A percentile compares a stretch with the other conserved stretches of the same genome.
These are phyloP conservation scores for Stagonosporopsis vannaccii DNA, from an alignment of 2,329 filamentous ascomycete genomes.

Conservation along the genomic window DNA sequence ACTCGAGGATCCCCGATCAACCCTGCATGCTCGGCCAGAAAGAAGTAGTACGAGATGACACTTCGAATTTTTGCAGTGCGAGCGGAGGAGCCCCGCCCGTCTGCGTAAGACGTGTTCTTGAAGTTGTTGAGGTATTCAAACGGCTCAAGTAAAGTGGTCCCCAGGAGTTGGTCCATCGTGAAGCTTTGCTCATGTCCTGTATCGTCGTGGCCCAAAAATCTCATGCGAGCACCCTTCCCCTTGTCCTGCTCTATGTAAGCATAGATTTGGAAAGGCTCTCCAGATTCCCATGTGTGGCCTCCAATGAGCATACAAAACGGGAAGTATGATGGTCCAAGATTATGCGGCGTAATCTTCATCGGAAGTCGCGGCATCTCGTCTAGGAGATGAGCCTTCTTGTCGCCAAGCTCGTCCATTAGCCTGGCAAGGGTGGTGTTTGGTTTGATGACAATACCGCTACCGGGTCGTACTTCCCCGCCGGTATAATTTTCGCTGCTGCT, in stretches of 20 bases:
- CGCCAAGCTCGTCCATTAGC: constrained; percentile 1
- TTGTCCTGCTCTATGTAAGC: constrained; percentile 5
- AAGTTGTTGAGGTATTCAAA: constrained; percentile 8
- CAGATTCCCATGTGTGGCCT: not conserved
- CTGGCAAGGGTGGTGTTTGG: constrained; percentile 5
- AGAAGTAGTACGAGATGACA: constrained; percentile 21
- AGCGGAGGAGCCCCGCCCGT: not conserved
- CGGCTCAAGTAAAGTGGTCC: not conserved
- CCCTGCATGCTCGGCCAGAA: constrained; percentile 21
- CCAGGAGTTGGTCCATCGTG: not conserved
- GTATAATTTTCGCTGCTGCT: not conserved
- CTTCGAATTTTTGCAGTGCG: constrained; percentile 14
- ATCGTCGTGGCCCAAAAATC: not conserved
- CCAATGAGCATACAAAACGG: constrained; percentile 8
- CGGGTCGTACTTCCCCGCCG: not conserved
- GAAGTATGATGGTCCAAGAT: constrained; percentile 1
- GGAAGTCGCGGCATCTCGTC: not conserved
- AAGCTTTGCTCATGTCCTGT: not conserved
- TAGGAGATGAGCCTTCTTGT: not conserved
- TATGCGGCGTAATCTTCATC: constrained; percentile 1
- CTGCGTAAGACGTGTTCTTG: not conserved
- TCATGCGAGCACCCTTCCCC: not conserved
- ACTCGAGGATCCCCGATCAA: constrained; percentile 9
- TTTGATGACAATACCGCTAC: not conserved
- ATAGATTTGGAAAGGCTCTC: not conserved